phyloP scores from a whole-genome alignment of 2,329 filamentous ascomycete genomes.

The Hypoxylon rubiginosum region DNA sequence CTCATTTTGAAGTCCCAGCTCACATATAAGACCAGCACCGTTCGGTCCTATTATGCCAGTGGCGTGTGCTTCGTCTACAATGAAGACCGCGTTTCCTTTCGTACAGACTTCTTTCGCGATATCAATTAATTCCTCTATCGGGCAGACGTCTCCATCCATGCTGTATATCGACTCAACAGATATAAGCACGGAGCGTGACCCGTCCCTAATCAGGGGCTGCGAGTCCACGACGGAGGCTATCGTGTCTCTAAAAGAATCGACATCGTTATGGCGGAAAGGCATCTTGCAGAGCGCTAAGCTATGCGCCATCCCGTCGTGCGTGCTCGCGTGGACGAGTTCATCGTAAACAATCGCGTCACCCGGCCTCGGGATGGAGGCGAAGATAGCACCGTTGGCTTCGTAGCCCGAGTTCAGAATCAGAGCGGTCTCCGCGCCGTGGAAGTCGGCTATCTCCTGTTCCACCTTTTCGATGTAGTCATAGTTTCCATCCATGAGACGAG shows the following conservation, averaged over 20 bases:
- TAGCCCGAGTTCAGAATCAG: slow-evolving; percentile 72
- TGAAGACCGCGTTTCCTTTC: slow-evolving; percentile 59
- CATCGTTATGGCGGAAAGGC: slow-evolving; percentile 60
- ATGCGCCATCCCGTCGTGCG: slow-evolving; percentile 73
- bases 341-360: slow-evolving; percentile 73
- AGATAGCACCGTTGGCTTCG: slow-evolving; percentile 66
- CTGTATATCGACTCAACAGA: slow-evolving; percentile 61
- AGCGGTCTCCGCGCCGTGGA: slow-evolving; percentile 69
- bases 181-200: slow-evolving; percentile 54
- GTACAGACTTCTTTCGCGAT: slow-evolving; percentile 54
- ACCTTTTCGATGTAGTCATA: slow-evolving; percentile 68
- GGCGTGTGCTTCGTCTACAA: slow-evolving; percentile 69
- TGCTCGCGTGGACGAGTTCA: slow-evolving; percentile 75
- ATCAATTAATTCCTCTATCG: slow-evolving; percentile 55
- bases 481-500: slow-evolving; percentile 75
- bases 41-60: slow-evolving; percentile 64
- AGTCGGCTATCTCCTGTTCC: slow-evolving; percentile 69
- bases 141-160: slow-evolving; percentile 62
- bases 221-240: slow-evolving; percentile 50
- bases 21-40: slow-evolving; percentile 63
- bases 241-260: slow-evolving; percentile 55
- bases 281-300: slow-evolving; percentile 63
- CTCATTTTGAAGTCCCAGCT: slow-evolving; percentile 63
- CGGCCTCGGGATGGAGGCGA: slow-evolving; percentile 62
- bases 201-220: slow-evolving; percentile 50